Evolutionary conservation across 495 filamentous ascomycete genomes (phyloP), one percentile per base, ranked within the genome.

Genomic region (Tuber magnatum): DNA sequence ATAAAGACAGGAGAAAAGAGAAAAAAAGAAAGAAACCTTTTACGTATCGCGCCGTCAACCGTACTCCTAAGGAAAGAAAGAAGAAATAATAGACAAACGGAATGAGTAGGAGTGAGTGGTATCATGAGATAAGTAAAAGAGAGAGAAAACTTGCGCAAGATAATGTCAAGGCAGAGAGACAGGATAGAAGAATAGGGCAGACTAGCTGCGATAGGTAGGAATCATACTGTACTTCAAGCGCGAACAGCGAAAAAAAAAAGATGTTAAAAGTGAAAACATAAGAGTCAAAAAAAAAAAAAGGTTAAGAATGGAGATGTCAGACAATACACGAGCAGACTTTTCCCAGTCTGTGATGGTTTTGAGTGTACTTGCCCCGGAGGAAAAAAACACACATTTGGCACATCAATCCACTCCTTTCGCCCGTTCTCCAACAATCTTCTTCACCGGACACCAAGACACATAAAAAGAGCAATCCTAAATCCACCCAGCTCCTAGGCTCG

Each of bases 401-500:
- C 56, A 65, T 65, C 56, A 35, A 65, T 35, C 56, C 28, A 65
- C 6, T 65, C 28, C 12, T 35, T 65, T 14, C 51, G 12, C 28
- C 28, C 0, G 12, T 35, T 65, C 56, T 35, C 51, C n/a, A 61
- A 61, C n/a, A 61, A 51, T 24, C n/a, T 0, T 16, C n/a, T 32
- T 32, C 51, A 61, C n/a, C 51, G 12, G n/a, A 56, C n/a, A 56
- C 46, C 46, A 51, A 35, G n/a, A 35, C 51, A 61, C 28, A 65
- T 35, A 35, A 35, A 35, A 32, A 65, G 28, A 65, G 16, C 56
- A 65, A 65, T 28, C 24, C 75, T 82, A 84, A 71, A 84, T 84
- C 83, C 83, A 84, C 39, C 76, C 83, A 40, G 82, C 73, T 43
- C 73, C 41, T 32, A 82, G 71, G 35, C 71, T 65, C 10, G 76